These are phyloP conservation scores for Verticillium nubilum DNA, from an alignment of 2,329 filamentous ascomycete species.

Conservation along the genomic window DNA sequence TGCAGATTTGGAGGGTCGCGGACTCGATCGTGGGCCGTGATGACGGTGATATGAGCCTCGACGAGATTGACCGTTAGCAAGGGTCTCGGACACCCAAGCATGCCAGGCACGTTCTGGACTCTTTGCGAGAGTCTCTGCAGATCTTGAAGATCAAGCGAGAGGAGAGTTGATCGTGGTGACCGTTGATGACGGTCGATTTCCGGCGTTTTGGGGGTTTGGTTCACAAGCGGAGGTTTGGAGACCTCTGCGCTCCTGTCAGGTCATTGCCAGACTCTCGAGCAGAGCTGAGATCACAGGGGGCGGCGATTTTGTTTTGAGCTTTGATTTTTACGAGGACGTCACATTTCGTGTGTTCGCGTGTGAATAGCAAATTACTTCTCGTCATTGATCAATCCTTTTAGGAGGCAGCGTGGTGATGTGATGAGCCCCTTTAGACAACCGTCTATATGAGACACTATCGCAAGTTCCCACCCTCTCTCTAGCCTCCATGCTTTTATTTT, in stretches of 20 bases:
- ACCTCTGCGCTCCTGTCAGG: background rate
- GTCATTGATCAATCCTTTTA: background rate
- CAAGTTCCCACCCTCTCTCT: background rate
- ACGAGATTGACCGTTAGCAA: conserved; percentile 64
- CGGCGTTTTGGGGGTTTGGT: background rate
- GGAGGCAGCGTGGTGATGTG: background rate
- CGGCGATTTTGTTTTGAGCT: background rate
- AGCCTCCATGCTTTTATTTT: too few relatives aligned
- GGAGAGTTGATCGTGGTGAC: background rate
- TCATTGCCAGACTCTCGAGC: background rate
- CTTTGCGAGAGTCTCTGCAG: background rate
- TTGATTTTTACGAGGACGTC: background rate
- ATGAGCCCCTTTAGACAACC: too few relatives aligned
- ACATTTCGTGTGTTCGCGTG: background rate
- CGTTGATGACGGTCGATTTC: background rate
- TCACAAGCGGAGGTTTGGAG: background rate
- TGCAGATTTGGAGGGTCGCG: conserved; percentile 90
- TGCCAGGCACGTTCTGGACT: background rate
- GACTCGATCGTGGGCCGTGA: conserved; percentile 77
- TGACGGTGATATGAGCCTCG: conserved; percentile 66
- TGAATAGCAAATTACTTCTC: background rate
- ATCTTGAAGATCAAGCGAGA: background rate
- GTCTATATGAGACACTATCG: too few relatives aligned
- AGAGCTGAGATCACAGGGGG: background rate
- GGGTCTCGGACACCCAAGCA: background rate